phyloP scores from a whole-genome alignment of 805 yeast genomes.

The Kodamaea jinghongensis region DNA sequence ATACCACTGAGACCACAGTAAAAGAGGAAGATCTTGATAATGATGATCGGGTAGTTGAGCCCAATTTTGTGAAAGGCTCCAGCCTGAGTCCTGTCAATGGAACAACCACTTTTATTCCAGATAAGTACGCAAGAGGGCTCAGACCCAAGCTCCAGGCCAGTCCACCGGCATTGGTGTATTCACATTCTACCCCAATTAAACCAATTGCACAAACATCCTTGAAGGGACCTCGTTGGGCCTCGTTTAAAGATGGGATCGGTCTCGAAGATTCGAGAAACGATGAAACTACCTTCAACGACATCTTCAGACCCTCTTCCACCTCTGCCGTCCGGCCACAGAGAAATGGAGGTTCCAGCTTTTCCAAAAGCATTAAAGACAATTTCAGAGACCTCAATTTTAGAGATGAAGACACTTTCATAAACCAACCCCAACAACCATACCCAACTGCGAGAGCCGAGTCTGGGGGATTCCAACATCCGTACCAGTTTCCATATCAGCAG shows the following conservation, averaged over 20 bases:
- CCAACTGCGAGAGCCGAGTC: neutral
- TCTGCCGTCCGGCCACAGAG: conserved; percentile 1
- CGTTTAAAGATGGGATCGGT: neutral
- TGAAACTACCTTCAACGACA: conserved; percentile 14
- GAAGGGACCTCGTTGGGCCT: conserved; percentile 3
- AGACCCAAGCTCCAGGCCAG: conserved; percentile 8
- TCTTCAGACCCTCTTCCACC: conserved; percentile 10
- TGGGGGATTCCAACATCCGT: conserved; percentile 3
- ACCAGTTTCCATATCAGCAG: conserved; percentile 7
- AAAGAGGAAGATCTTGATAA: conserved; percentile 1
- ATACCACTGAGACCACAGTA: conserved; percentile 6
- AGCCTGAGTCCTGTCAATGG: conserved; percentile 9
- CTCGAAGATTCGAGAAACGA: conserved; percentile 13
- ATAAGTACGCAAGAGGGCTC: conserved; percentile 5
- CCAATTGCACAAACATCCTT: neutral
- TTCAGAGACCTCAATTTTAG: conserved; percentile 17
- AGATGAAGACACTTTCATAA: conserved; percentile 12
- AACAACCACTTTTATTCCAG: conserved; percentile 9
- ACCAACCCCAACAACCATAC: conserved; percentile 6
- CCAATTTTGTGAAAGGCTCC: neutral
- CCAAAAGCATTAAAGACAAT: conserved; percentile 13
- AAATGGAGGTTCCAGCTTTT: neutral
- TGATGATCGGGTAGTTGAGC: neutral
- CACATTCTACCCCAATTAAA: conserved; percentile 26
- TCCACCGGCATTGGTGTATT: conserved; percentile 16